Conservation (phyloP, 257 asterid species). For the Nicotiana sylvestris region DNA sequence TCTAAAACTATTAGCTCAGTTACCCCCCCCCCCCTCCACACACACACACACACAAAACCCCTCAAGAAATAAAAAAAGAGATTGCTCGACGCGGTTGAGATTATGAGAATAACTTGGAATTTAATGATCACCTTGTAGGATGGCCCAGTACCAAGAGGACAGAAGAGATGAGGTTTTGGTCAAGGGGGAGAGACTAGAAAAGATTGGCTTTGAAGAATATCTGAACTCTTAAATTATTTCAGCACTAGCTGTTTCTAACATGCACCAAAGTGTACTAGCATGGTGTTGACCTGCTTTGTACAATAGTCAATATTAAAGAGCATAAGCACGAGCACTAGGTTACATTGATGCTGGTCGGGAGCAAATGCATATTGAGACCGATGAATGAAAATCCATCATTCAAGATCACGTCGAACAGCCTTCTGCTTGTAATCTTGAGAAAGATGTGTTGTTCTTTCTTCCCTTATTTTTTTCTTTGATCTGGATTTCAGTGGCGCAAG, state of each 20-base stretch:
- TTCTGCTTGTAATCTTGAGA: background rate
- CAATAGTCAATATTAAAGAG: background rate
- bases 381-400: background rate
- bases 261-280: background rate
- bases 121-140: conserved; percentile 31
- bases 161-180: conserved; percentile 74
- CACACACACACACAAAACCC: too few relatives aligned
- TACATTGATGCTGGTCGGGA: background rate
- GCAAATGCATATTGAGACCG: background rate
- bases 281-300: background rate
- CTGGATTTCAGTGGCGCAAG: background rate
- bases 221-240: conserved; percentile 34
- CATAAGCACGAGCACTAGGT: background rate
- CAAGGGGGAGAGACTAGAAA: conserved; percentile 66
- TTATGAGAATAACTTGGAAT: background rate
- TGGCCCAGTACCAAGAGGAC: conserved; percentile 87
- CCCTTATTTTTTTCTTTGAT: background rate
- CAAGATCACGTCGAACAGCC: background rate
- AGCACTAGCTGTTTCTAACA: background rate
- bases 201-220: conserved; percentile 80
- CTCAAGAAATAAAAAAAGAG: background rate
- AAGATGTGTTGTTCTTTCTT: background rate
- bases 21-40: background rate
- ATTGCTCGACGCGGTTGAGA: background rate
- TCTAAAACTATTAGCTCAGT: background rate